phyloP scores from a whole-genome alignment of 371 early-diverging fungal genomes.

The Rhizopus delemar region DNA sequence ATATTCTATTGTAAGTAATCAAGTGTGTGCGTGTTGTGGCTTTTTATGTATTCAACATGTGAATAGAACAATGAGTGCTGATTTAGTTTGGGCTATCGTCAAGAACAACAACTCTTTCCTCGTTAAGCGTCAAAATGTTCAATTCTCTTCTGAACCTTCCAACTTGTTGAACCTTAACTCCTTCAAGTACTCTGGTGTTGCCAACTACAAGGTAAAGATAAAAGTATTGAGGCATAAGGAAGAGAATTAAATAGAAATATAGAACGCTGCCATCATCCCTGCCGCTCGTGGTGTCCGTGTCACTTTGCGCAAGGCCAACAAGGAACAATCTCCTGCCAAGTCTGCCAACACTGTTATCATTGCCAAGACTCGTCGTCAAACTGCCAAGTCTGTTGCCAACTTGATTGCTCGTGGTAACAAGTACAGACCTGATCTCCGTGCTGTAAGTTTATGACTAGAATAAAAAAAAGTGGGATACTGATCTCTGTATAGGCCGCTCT shows the following conservation, averaged over 20 bases:
- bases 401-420: conserved; percentile 56
- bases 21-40: conserved; percentile 9
- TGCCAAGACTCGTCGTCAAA: conserved; percentile 66
- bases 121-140: conserved; percentile 83
- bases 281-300: conserved; percentile 69
- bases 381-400: conserved; percentile 73
- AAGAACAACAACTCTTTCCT: conserved; percentile 86
- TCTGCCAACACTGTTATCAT: conserved; percentile 58
- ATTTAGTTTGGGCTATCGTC: conserved; percentile 82
- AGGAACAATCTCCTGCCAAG: conserved; percentile 61
- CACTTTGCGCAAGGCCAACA: conserved; percentile 64
- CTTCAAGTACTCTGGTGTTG: conserved; percentile 86
- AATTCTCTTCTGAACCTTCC: conserved; percentile 79
- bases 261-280: conserved; percentile 68
- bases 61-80: conserved; percentile 61
- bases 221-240: neutral
- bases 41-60: conserved; percentile 10
- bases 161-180: conserved; percentile 86
- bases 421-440: conserved; percentile 82
- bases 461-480: conserved; percentile 1
- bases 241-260: conserved; percentile 9
- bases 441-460: conserved; percentile 44
- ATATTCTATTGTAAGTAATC: conserved; percentile 38
- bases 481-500: conserved; percentile 66
- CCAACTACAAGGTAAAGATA: conserved; percentile 69